Evolutionary conservation across 805 yeast species (phyloP).

Genomic region (Ogataea polymorpha): DNA sequence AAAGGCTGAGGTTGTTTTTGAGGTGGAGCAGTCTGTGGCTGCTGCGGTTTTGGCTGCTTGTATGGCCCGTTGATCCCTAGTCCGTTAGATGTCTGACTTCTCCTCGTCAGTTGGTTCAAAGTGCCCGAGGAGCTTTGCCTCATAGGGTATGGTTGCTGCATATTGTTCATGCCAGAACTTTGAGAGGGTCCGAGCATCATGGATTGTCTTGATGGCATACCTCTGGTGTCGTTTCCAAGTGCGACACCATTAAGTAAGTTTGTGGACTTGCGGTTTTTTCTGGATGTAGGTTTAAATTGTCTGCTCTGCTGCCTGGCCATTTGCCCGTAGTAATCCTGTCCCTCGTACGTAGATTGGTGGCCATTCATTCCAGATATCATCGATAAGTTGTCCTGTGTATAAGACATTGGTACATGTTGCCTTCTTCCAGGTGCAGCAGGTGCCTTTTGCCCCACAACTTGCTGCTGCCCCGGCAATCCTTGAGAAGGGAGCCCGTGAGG

Average conservation of each 20-base stretch:
- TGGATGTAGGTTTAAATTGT: slow-evolving; percentile 40
- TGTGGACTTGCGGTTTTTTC: slow-evolving; percentile 44
- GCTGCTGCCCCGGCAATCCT: slow-evolving; percentile 33
- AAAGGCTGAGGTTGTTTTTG: slow-evolving; percentile 6
- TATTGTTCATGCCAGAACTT: slow-evolving; percentile 3
- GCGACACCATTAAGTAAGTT: slow-evolving; percentile 28
- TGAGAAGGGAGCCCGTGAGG: slow-evolving; percentile 36
- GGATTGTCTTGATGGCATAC: slow-evolving; percentile 30
- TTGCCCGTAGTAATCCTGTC: slow-evolving; percentile 20
- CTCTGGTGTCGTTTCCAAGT: slow-evolving; percentile 28
- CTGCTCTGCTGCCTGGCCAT: slow-evolving; percentile 20
- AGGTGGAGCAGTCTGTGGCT: not conserved
- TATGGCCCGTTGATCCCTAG: slow-evolving; percentile 19
- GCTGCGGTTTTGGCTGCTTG: slow-evolving; percentile 9
- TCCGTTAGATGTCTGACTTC: slow-evolving; percentile 22
- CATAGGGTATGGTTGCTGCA: slow-evolving; percentile 13
- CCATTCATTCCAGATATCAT: slow-evolving; percentile 21
- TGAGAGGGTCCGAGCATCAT: slow-evolving; percentile 25
- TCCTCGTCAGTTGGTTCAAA: slow-evolving; percentile 15
- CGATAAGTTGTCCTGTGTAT: slow-evolving; percentile 24
- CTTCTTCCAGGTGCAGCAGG: slow-evolving; percentile 23
- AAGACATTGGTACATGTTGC: slow-evolving; percentile 27
- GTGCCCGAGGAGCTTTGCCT: slow-evolving; percentile 23
- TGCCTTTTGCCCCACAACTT: slow-evolving; percentile 23
- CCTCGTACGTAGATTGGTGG: slow-evolving; percentile 17